phyloP scores from a whole-genome alignment of 768 basidiomycete genomes.

The Boletus reticuloceps region DNA sequence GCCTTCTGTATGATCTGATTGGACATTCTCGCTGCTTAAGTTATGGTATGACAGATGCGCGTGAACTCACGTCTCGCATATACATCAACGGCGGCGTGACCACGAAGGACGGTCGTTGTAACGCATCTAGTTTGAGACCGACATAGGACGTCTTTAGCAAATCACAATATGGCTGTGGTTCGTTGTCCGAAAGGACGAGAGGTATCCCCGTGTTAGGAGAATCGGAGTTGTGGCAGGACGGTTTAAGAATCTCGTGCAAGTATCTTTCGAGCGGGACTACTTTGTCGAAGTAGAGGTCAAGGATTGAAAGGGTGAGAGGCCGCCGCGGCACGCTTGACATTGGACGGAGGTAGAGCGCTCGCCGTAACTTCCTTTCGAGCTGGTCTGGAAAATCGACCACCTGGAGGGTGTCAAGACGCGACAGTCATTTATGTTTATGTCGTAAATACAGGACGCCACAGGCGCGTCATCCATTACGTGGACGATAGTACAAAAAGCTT shows the following conservation, averaged over 20 bases:
- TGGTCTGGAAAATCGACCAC: not conserved
- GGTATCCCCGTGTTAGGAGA: constrained; percentile 6
- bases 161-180: constrained; percentile 28
- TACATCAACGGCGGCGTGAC: constrained; percentile 42
- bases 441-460: too few relatives aligned
- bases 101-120: constrained; percentile 24
- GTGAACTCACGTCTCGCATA: constrained; percentile 51
- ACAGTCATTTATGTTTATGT: too few relatives aligned
- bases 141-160: constrained; percentile 50
- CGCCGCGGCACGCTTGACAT: constrained; percentile 2
- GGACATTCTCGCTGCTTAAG: not conserved
- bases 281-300: constrained; percentile 43
- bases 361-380: not conserved
- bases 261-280: constrained; percentile 41
- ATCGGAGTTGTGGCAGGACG: constrained; percentile 5
- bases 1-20: constrained; percentile 59
- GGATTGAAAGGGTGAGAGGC: constrained; percentile 31
- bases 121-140: constrained; percentile 31
- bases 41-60: not conserved
- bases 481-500: too few relatives aligned
- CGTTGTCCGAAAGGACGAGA: constrained; percentile 12
- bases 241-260: constrained; percentile 35
- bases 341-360: not conserved
- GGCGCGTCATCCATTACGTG: too few relatives aligned
- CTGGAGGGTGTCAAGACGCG: not conserved